Evolutionary conservation across 2,329 filamentous ascomycete genomes (phyloP), one percentile per base, ranked within the genome.

Genomic region (Colletotrichum sp.): DNA sequence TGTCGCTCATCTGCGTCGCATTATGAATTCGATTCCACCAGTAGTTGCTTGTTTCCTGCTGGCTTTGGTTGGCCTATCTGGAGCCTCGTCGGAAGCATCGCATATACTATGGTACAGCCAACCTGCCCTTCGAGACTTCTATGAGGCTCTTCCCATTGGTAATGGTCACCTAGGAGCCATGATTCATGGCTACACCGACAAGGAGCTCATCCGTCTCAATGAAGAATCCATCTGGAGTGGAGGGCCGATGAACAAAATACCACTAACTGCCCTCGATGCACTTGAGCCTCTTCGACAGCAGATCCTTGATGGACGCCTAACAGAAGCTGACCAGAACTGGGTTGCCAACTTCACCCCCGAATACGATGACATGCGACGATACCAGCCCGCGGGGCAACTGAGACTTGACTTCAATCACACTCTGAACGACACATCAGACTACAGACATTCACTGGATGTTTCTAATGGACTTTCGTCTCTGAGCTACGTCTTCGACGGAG

Each of bases 201-300:
- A 80, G 3, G 87, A 88, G 75, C 78, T 83, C 27, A 81, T 88
- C 15, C 81, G 82, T 28, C 79, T 88, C 25, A 88, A 88, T 67
- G 86, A 88, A 77, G 85, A 88, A 72, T 86, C 85, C 4, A 81
- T 86, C n/a, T 87, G 85, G 85, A 85, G 82, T 75, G 86, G 85
- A 52, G 83, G 82, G 5, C 81, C 81, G 4, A 83, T 85, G 74
- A 76, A 84, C 65, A 84, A 86, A 27, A 82, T 83, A n/a, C 84
- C 84, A n/a, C 79, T 80, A 55, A 80, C 81, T 44, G 82, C 83
- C 8, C 63, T 30, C 15, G 39, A 22, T 12, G 60, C 59, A 11
- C 57, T 71, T 4, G 28, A 57, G 7, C 39, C 39, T 8, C 60
- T 64, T 8, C 34, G 57, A 6, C 7, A 7, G n/a, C 59, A 71